Evolutionary conservation across 2,329 filamentous ascomycete genomes (phyloP).

Genomic region (Cylindrodendrum hubeiense): DNA sequence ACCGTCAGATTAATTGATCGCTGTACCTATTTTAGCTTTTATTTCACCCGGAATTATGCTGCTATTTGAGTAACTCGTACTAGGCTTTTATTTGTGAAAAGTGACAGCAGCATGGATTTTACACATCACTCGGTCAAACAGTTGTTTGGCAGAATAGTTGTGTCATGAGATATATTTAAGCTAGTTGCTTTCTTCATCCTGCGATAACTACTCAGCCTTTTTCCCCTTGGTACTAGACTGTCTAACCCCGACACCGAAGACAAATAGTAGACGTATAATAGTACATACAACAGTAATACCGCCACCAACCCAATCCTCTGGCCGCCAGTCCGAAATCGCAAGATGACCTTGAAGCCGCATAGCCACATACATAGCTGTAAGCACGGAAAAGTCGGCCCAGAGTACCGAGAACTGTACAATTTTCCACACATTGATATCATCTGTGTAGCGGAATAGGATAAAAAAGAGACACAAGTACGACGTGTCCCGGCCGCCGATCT

Average conservation of each 20-base stretch:
- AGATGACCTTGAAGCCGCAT: constrained; percentile 26
- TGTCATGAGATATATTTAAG: no score
- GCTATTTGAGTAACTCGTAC: no score
- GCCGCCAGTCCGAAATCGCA: constrained; percentile 25
- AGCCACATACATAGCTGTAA: constrained; percentile 30
- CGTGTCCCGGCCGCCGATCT: constrained; percentile 40
- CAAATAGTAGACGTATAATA: constrained; percentile 29
- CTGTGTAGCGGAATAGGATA: constrained; percentile 33
- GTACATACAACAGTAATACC: constrained; percentile 25
- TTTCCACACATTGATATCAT: constrained; percentile 39
- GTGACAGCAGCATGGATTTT: no score
- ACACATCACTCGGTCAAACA: no score
- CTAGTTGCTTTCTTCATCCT: no score
- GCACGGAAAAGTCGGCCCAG: constrained; percentile 38
- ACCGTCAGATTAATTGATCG: no score
- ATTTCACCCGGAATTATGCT: no score
- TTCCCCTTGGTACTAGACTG: background rate
- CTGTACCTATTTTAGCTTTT: no score
- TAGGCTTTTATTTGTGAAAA: no score
- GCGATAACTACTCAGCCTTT: no score
- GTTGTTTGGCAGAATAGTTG: no score
- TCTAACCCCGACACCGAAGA: constrained; percentile 32
- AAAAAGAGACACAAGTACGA: constrained; percentile 28
- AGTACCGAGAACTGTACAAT: constrained; percentile 34
- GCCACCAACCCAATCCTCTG: constrained; percentile 32